Conservation (phyloP, 495 filamentous ascomycete genomes). For the Choiromyces venosus region DNA sequence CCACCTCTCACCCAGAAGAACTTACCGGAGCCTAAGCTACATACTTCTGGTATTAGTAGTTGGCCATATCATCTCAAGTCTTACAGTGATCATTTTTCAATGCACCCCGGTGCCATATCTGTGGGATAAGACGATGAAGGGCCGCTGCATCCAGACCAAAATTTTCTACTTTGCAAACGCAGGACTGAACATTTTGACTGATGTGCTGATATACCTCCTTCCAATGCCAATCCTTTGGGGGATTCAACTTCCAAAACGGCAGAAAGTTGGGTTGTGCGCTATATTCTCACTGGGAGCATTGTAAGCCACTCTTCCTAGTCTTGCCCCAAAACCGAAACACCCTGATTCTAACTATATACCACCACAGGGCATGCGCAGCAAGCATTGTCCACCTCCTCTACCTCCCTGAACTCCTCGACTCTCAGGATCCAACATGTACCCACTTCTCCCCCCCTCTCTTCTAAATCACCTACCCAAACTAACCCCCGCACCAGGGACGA, state of each 20-base stretch:
- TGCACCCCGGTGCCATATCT: slow-evolving; percentile 49
- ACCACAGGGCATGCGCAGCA: slow-evolving; percentile 27
- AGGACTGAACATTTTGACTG: slow-evolving; percentile 45
- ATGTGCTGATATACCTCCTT: slow-evolving; percentile 44
- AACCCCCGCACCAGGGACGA: slow-evolving; percentile 17
- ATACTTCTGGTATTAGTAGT: slow-evolving; percentile 16
- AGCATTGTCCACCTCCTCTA: slow-evolving; percentile 31
- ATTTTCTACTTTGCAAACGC: slow-evolving; percentile 52
- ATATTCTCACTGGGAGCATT: slow-evolving; percentile 51
- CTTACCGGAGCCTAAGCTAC: slow-evolving; percentile 20
- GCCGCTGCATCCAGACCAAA: slow-evolving; percentile 50
- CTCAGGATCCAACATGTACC: slow-evolving; percentile 21
- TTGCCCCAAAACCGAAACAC: slow-evolving; percentile 1
- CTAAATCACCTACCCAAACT: neutral
- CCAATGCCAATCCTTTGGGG: slow-evolving; percentile 50
- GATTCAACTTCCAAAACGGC: slow-evolving; percentile 47
- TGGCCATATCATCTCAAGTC: slow-evolving; percentile 19
- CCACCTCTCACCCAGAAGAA: slow-evolving; percentile 17
- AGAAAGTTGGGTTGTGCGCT: slow-evolving; percentile 48
- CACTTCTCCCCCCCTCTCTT: too few relatives aligned
- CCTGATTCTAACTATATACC: neutral
- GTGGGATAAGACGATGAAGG: slow-evolving; percentile 45
- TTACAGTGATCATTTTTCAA: slow-evolving; percentile 47
- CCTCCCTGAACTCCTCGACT: slow-evolving; percentile 24
- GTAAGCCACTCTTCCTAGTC: slow-evolving; percentile 42